Evolutionary conservation across 1,284 basidiomycete genomes (phyloP).

Genomic region (Apiotrichum veenhuisii): DNA sequence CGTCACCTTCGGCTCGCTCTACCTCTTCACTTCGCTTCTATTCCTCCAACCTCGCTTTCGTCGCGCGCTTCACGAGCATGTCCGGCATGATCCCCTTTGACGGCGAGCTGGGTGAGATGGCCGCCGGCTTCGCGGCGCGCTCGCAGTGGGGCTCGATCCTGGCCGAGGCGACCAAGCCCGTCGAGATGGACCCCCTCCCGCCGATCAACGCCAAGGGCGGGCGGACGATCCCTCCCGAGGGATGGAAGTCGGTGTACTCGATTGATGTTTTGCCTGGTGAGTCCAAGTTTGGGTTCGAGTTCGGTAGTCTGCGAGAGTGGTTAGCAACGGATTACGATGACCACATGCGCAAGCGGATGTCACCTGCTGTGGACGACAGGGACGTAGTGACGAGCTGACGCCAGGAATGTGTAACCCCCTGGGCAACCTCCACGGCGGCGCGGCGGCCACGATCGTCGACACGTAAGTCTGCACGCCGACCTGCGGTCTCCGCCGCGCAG

Average conservation of each 20-base stretch:
- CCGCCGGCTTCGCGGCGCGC: background rate
- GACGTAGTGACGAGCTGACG: too few relatives aligned
- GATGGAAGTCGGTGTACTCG: background rate
- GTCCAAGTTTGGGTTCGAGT: background rate
- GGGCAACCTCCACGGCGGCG: slow-evolving; percentile 33
- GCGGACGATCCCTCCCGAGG: slow-evolving; percentile 1
- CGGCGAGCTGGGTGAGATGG: background rate
- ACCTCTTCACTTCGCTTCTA: too few relatives aligned
- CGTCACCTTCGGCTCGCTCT: too few relatives aligned
- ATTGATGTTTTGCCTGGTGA: background rate
- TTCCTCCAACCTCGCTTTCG: background rate
- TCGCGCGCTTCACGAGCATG: background rate
- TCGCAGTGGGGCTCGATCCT: background rate
- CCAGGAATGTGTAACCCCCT: slow-evolving; percentile 3
- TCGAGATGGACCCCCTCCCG: slow-evolving; percentile 3
- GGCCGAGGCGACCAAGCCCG: background rate
- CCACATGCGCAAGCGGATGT: background rate
- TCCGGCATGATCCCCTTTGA: background rate
- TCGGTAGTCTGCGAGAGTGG: background rate
- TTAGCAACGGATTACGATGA: background rate
- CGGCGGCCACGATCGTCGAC: slow-evolving; percentile 32
- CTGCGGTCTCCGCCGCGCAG: too few relatives aligned
- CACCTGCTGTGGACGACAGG: too few relatives aligned
- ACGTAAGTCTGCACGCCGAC: slow-evolving; percentile 24
- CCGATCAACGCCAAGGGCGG: slow-evolving; percentile 3